Evolutionary conservation across 2,329 filamentous ascomycete species (phyloP).

Genomic region (Salinomyces thailandicus): DNA sequence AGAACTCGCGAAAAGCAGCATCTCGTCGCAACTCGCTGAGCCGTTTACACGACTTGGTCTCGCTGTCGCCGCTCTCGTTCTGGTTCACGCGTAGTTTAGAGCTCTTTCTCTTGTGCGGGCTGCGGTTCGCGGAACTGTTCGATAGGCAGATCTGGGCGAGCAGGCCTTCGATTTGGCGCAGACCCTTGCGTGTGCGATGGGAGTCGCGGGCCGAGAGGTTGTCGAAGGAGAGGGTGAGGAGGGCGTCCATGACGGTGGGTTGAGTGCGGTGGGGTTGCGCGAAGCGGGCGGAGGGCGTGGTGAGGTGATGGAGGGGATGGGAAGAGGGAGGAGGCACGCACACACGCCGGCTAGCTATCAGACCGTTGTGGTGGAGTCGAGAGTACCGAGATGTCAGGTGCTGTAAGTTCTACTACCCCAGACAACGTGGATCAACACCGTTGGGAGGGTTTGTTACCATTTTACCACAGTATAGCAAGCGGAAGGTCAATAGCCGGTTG

Average conservation of each 20-base stretch:
- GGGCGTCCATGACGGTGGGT: slow-evolving; percentile 73
- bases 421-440: too few species aligned
- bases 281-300: background rate
- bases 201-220: slow-evolving; percentile 89
- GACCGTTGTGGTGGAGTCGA: too few species aligned
- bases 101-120: slow-evolving; percentile 31
- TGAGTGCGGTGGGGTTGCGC: too few species aligned
- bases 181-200: slow-evolving; percentile 80
- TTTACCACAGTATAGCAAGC: too few species aligned
- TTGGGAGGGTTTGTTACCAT: too few species aligned
- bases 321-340: too few species aligned
- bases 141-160: slow-evolving; percentile 90
- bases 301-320: too few species aligned
- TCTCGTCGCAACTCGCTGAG: slow-evolving; percentile 65
- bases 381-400: too few species aligned
- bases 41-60: slow-evolving; percentile 39
- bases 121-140: slow-evolving; percentile 21
- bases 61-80: slow-evolving; percentile 4
- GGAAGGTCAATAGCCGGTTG: too few species aligned
- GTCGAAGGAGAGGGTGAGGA: slow-evolving; percentile 88
- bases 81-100: slow-evolving; percentile 10
- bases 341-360: too few species aligned
- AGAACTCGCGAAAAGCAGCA: slow-evolving; percentile 88
- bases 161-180: slow-evolving; percentile 87
- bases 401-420: too few species aligned